Evolutionary conservation across 106 monocot species (phyloP), one percentile per base, ranked within the genome.

Genomic region (Vanilla planifolia): DNA sequence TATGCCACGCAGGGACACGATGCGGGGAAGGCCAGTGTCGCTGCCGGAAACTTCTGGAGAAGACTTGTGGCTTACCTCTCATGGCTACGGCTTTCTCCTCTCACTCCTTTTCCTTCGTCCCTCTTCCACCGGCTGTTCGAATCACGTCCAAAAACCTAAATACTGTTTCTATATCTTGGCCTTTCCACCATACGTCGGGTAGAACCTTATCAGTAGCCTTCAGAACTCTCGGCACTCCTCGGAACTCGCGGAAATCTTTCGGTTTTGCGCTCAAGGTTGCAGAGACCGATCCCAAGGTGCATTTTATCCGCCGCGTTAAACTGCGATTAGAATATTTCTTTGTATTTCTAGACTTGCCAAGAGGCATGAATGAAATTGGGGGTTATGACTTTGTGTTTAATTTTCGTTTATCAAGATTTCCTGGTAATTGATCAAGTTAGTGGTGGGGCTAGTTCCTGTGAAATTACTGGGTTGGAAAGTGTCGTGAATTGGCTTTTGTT

Each of bases 31-130:
- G n/a, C n/a, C n/a, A n/a, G n/a, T n/a, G n/a, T n/a, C n/a, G n/a
- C n/a, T n/a, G n/a, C n/a, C 23, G 16, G 37, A 51, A 39, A 17
- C 4, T 28, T 25, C 27, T 46, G 46, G 59, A 66, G 73, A 56
- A 36, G 51, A 24, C 16, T 40, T 63, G 33, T 23, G 4, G 24
- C 47, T 21, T 32, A 24, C 15, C 26, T 40, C 43, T 14, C 2
- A 47, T 62, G 67, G 50, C 78, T 14, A 53, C 72, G 15, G 24
- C 65, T 28, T 22, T 65, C n/a, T 30, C 59, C 44, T 48, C 37
- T 52, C 51, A 42, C 56, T 29, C 68, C 32, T 26, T 74, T 63
- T 74, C 64, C 69, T 20, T 79, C 48, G 17, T 57, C 10, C 34
- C 68, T 44, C 59, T 47, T 20, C 50, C 59, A 9, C 34, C 27